A percentile compares a stretch with the other conserved stretches of the same genome.
phyloP scores from a whole-genome alignment of 1,139 yeast species.

The Arxiozyma slooffiae region DNA sequence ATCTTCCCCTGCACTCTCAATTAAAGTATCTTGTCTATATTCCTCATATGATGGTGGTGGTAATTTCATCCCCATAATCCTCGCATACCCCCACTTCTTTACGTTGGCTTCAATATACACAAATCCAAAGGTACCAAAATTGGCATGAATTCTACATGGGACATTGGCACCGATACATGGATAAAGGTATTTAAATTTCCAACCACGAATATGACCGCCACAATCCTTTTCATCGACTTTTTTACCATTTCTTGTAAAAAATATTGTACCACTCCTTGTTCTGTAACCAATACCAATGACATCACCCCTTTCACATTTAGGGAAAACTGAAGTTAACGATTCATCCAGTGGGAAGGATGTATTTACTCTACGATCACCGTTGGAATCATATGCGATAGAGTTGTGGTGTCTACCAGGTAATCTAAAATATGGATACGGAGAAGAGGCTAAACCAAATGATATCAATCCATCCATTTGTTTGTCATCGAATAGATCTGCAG shows the following conservation, averaged over 20 bases:
- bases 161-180: conserved; percentile 85
- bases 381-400: conserved; percentile 77
- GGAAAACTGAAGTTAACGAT: conserved; percentile 48
- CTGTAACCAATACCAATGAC: conserved; percentile 61
- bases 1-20: conserved; percentile 33
- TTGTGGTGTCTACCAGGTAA: conserved; percentile 68
- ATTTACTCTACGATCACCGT: conserved; percentile 70
- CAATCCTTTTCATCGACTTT: conserved; percentile 54
- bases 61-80: conserved; percentile 55
- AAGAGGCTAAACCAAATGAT: conserved; percentile 72
- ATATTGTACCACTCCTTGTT: conserved; percentile 50
- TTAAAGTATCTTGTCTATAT: conserved; percentile 35
- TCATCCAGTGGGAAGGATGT: conserved; percentile 59
- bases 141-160: conserved; percentile 66
- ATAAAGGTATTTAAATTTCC: conserved; percentile 68
- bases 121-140: conserved; percentile 84
- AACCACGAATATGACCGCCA: conserved; percentile 71
- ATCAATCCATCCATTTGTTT: conserved; percentile 33
- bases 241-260: conserved; percentile 62
- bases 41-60: conserved; percentile 66
- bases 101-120: conserved; percentile 90
- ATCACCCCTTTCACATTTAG: conserved; percentile 64
- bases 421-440: conserved; percentile 83
- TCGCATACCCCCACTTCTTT: conserved; percentile 84
- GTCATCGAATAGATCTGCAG: conserved; percentile 5